phyloP scores from a whole-genome alignment of 345 rosid species.

The Sisymbrium altissimum region DNA sequence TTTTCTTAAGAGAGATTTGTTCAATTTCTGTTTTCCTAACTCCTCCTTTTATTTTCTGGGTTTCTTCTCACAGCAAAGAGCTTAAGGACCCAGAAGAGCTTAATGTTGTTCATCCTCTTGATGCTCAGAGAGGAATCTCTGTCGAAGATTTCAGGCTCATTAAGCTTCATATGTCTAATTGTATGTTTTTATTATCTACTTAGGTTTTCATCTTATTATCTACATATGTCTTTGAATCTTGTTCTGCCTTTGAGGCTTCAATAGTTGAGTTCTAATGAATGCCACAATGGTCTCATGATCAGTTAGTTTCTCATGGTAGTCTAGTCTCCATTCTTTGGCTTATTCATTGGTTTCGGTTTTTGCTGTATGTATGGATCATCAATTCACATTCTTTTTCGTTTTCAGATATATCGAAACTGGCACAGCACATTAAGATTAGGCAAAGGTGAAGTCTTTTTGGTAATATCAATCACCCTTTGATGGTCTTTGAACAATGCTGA shows the following conservation, averaged over 20 bases:
- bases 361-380: conserved; percentile 6
- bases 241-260: background rate
- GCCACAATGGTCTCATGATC: background rate
- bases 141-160: conserved; percentile 87
- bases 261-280: background rate
- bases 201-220: background rate
- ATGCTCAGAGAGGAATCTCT: conserved; percentile 76
- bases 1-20: background rate
- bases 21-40: background rate
- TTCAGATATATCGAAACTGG: conserved; percentile 77
- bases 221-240: background rate
- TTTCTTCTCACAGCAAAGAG: conserved; percentile 55
- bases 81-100: conserved; percentile 83
- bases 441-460: conserved; percentile 65
- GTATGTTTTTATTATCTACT: conserved; percentile 36
- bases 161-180: conserved; percentile 77
- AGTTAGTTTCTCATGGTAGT: background rate
- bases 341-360: background rate
- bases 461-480: background rate
- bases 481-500: conserved; percentile 8
- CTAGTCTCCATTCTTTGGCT: background rate
- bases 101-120: conserved; percentile 66
- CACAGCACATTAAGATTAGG: conserved; percentile 80
- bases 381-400: conserved; percentile 12
- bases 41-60: background rate